Evolutionary conservation across 2,329 filamentous ascomycete species (phyloP).

Genomic region (Fusarium sp.): DNA sequence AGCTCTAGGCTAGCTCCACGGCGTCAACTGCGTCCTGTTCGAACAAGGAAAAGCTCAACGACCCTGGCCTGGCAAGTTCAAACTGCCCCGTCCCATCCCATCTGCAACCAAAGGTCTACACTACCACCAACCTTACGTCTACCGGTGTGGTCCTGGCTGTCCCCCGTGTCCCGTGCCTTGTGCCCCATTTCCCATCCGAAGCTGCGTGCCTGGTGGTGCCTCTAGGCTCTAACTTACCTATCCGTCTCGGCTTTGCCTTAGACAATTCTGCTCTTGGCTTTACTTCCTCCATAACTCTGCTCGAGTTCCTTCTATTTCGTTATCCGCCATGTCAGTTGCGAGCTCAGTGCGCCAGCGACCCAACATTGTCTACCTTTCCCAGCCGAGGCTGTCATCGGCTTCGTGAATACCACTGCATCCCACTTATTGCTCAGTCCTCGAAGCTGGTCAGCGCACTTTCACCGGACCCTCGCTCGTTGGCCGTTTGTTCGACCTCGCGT

Average conservation of each 20-base stretch:
- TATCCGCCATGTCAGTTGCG: slow-evolving; percentile 43
- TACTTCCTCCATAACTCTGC: slow-evolving; percentile 20
- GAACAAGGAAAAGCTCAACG: slow-evolving; percentile 36
- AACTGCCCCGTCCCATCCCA: slow-evolving; percentile 34
- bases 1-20: slow-evolving; percentile 27
- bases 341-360: slow-evolving; percentile 40
- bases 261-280: slow-evolving; percentile 25
- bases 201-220: slow-evolving; percentile 28
- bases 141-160: slow-evolving; percentile 32
- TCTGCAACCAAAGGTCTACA: slow-evolving; percentile 27
- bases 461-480: slow-evolving; percentile 14
- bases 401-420: slow-evolving; percentile 29
- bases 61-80: slow-evolving; percentile 35
- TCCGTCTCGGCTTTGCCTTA: slow-evolving; percentile 33
- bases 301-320: slow-evolving; percentile 6
- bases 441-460: slow-evolving; percentile 11
- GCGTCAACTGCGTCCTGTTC: slow-evolving; percentile 23
- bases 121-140: slow-evolving; percentile 9
- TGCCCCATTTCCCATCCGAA: slow-evolving; percentile 35
- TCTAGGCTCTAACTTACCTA: slow-evolving; percentile 17
- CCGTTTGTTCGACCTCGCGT: slow-evolving; percentile 10
- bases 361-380: slow-evolving; percentile 31
- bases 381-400: slow-evolving; percentile 35
- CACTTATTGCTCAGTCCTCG: slow-evolving; percentile 14
- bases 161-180: slow-evolving; percentile 36